phyloP scores from a whole-genome alignment of 495 filamentous ascomycete species.

The Penicillium antarcticum region DNA sequence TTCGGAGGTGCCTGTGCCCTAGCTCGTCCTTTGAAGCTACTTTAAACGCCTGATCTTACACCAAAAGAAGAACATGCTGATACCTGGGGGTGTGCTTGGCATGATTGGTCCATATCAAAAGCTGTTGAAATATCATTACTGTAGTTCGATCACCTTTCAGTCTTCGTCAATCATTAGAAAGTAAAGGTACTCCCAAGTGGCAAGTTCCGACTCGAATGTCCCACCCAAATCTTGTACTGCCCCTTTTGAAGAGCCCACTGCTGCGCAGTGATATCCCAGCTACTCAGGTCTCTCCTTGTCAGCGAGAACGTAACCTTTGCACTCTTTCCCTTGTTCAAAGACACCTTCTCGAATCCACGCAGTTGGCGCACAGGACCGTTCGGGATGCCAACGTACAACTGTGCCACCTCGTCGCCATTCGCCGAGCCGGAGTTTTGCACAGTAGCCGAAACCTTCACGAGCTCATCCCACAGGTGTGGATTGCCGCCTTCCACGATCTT shows the following conservation, averaged over 20 bases:
- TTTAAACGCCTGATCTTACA: no score
- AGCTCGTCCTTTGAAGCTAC: neutral
- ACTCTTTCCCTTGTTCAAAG: slow-evolving; percentile 38
- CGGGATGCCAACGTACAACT: slow-evolving; percentile 51
- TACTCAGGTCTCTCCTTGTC: slow-evolving; percentile 62
- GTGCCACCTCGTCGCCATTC: slow-evolving; percentile 54
- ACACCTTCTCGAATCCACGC: slow-evolving; percentile 63
- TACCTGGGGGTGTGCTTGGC: no score
- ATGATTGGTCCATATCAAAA: no score
- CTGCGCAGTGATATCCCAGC: slow-evolving; percentile 61
- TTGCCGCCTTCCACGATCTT: slow-evolving; percentile 54
- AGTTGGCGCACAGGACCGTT: slow-evolving; percentile 54
- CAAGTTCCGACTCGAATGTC: slow-evolving; percentile 40
- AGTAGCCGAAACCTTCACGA: slow-evolving; percentile 47
- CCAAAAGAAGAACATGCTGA: no score
- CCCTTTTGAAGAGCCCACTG: slow-evolving; percentile 52
- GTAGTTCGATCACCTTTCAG: no score
- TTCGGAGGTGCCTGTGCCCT: neutral
- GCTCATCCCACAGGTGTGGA: slow-evolving; percentile 53
- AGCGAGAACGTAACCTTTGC: slow-evolving; percentile 51
- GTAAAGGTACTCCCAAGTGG: slow-evolving; percentile 7
- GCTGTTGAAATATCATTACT: no score
- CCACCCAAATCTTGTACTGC: slow-evolving; percentile 52
- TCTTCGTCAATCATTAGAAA: neutral
- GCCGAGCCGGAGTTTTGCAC: slow-evolving; percentile 53